phyloP scores from a whole-genome alignment of 164 flowering plant species.

The Sextonia rubra region DNA sequence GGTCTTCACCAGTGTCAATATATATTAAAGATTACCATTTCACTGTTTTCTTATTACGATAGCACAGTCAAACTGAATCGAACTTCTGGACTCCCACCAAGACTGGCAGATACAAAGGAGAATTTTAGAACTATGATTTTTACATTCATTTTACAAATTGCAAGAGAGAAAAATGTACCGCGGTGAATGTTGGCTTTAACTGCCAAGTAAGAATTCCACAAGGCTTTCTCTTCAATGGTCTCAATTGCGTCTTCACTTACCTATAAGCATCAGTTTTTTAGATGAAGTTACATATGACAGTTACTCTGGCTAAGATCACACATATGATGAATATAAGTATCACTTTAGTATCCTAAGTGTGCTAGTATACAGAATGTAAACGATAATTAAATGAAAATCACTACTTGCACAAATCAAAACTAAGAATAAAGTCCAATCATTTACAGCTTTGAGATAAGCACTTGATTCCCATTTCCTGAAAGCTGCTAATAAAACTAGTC shows the following conservation, averaged over 20 bases:
- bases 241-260: conserved; percentile 74
- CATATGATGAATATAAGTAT: not conserved
- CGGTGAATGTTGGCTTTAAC: conserved; percentile 53
- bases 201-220: conserved; percentile 67
- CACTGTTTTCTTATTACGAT: no score
- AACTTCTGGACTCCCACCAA: no score
- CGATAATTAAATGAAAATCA: not conserved
- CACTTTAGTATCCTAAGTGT: not conserved
- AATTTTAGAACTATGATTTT: not conserved
- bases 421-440: no score
- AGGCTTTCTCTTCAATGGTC: conserved; percentile 64
- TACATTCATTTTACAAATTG: not conserved
- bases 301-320: not conserved
- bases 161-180: conserved; percentile 34
- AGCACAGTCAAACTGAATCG: no score
- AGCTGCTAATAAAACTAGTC: no score
- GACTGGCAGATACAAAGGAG: not conserved
- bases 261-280: conserved; percentile 27
- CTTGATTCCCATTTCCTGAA: no score
- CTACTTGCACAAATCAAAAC: no score
- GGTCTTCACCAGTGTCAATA: no score
- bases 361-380: not conserved
- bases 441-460: no score
- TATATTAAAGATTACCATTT: no score
- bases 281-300: not conserved